Evolutionary conservation across 2,329 filamentous ascomycete genomes (phyloP).

Genomic region (Xylaria digitata): DNA sequence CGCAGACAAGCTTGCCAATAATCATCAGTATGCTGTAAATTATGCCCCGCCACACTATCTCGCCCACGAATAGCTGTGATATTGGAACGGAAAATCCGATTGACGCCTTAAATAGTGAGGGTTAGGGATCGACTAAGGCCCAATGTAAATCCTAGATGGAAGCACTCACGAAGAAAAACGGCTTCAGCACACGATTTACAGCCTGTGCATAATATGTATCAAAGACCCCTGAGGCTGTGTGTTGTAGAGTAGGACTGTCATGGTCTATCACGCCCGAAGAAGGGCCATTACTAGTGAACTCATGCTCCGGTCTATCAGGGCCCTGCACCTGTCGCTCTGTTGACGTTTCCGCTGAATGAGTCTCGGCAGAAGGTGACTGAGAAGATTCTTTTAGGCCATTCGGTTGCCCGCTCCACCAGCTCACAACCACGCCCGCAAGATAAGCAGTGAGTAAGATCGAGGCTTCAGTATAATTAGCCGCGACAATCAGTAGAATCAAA

Average conservation of each 20-base stretch:
- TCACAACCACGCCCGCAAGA: constrained; percentile 67
- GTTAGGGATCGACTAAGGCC: too few relatives aligned
- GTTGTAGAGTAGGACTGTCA: constrained; percentile 15
- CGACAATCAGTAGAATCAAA: constrained; percentile 62
- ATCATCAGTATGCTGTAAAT: constrained; percentile 79
- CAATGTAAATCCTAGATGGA: neutral
- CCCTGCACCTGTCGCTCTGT: neutral
- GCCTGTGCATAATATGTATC: constrained; percentile 55
- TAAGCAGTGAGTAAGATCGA: constrained; percentile 73
- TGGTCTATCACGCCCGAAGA: neutral
- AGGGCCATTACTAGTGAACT: neutral
- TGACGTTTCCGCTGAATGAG: neutral
- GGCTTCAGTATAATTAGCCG: constrained; percentile 69
- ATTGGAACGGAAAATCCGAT: constrained; percentile 86
- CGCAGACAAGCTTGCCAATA: constrained; percentile 69
- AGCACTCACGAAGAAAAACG: constrained; percentile 75
- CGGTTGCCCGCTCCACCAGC: constrained; percentile 66
- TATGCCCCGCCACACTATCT: constrained; percentile 76
- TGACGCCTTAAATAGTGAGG: constrained; percentile 55
- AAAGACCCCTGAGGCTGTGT: constrained; percentile 46
- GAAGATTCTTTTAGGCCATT: neutral
- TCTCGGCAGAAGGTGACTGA: constrained; percentile 8
- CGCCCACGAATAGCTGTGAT: constrained; percentile 71
- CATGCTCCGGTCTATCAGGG: neutral
- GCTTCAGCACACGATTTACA: constrained; percentile 67